Percentiles rank a stretch among this genome's conserved stretches.
Conservation (phyloP, 148 eudicot species). For the Hydrangea macrophylla region DNA sequence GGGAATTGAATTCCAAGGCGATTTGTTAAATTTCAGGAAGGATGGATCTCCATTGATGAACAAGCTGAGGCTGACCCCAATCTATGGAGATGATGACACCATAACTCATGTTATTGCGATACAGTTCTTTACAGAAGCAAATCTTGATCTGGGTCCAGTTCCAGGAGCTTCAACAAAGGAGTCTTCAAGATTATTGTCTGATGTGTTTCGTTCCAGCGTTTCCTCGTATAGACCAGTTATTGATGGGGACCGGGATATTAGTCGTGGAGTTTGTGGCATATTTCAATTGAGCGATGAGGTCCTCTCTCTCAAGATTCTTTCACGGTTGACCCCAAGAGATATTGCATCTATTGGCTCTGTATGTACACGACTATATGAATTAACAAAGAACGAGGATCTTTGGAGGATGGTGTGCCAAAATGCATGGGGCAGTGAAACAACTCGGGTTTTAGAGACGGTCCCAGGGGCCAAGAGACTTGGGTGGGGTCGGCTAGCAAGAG, state of each 20-base stretch:
- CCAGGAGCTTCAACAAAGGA: conserved; percentile 58
- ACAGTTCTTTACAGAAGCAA: conserved; percentile 69
- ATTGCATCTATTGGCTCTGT: conserved; percentile 88
- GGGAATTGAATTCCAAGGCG: conserved; percentile 93
- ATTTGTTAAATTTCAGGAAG: conserved; percentile 77
- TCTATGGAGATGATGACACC: conserved; percentile 76
- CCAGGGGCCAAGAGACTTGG: conserved; percentile 90
- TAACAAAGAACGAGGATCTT: conserved; percentile 78
- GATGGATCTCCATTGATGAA: conserved; percentile 93
- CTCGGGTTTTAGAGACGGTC: conserved; percentile 74
- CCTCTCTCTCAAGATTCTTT: conserved; percentile 63
- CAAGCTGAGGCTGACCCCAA: conserved; percentile 76
- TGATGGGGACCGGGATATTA: conserved; percentile 34
- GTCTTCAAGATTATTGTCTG: conserved; percentile 36
- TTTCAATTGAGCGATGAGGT: conserved; percentile 86
- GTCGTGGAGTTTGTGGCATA: conserved; percentile 67
- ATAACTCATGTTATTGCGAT: conserved; percentile 87
- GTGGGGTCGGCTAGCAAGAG: conserved; percentile 91
- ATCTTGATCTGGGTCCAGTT: conserved; percentile 77
- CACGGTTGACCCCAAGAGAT: conserved; percentile 83
- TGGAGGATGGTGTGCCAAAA: conserved; percentile 95
- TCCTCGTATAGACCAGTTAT: conserved; percentile 34
- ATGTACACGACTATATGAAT: conserved; percentile 57
- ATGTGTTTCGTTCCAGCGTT: conserved; percentile 50
- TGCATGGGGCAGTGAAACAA: conserved; percentile 97